Evolutionary conservation across 768 basidiomycete species (phyloP).

Genomic region (Pisolithus sp.): DNA sequence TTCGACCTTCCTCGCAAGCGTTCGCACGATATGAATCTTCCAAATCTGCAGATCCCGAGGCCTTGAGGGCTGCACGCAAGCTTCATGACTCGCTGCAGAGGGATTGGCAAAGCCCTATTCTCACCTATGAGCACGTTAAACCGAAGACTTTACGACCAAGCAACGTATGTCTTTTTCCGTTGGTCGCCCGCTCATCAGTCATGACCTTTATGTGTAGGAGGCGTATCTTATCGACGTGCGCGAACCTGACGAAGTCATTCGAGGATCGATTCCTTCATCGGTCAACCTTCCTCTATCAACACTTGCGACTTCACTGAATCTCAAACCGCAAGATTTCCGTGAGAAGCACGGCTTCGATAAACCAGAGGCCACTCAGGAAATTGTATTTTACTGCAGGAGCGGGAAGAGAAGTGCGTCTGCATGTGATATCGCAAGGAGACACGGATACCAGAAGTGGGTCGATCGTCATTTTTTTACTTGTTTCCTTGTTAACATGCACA

Average conservation of each 20-base stretch:
- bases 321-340: slow-evolving; percentile 50
- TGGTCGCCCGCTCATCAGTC: neutral
- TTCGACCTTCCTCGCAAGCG: slow-evolving; percentile 8
- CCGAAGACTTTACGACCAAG: slow-evolving; percentile 73
- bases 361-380: slow-evolving; percentile 60
- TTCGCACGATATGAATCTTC: slow-evolving; percentile 32
- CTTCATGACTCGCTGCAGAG: slow-evolving; percentile 38
- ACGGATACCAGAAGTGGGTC: slow-evolving; percentile 75
- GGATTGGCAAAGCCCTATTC: slow-evolving; percentile 71
- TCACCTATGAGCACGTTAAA: slow-evolving; percentile 79
- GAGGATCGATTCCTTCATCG: slow-evolving; percentile 88
- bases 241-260: slow-evolving; percentile 84
- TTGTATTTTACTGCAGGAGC: slow-evolving; percentile 88
- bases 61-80: slow-evolving; percentile 26
- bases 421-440: slow-evolving; percentile 71
- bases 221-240: slow-evolving; percentile 84
- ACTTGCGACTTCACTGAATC: slow-evolving; percentile 60
- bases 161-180: slow-evolving; percentile 33
- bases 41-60: slow-evolving; percentile 17
- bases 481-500: neutral
- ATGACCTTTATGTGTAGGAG: slow-evolving; percentile 37
- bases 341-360: slow-evolving; percentile 68
- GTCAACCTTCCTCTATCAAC: slow-evolving; percentile 84
- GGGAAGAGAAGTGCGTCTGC: slow-evolving; percentile 81
- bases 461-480: neutral